A percentile compares a stretch with the other conserved stretches of the same genome.
These are phyloP conservation scores for Cercophora scortea DNA, from an alignment of 495 filamentous ascomycete species.

Conservation along the genomic window DNA sequence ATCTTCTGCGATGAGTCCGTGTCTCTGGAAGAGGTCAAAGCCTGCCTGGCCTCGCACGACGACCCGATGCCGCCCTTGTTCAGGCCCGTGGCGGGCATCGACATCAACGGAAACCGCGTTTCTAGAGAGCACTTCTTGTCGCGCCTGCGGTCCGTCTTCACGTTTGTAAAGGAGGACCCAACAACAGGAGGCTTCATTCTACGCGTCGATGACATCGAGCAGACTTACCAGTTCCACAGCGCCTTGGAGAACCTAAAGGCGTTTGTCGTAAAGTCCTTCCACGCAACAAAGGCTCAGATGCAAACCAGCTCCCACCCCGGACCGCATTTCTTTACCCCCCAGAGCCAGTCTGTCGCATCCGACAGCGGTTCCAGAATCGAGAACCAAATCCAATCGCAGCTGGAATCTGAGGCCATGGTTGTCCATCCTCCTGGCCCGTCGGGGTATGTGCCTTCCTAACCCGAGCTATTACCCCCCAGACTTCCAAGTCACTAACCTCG, in stretches of 20 bases:
- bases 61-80: too few species aligned
- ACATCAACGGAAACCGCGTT: too few species aligned
- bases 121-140: too few species aligned
- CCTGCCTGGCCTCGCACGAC: background rate
- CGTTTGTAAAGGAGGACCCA: too few species aligned
- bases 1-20: constrained; percentile 12
- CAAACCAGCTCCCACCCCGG: background rate
- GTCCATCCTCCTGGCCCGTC: too few species aligned
- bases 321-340: background rate
- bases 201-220: background rate
- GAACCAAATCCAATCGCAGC: constrained; percentile 18
- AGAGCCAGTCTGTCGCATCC: too few species aligned
- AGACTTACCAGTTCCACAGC: background rate
- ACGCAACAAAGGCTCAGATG: background rate
- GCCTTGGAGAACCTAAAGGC: background rate
- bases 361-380: background rate
- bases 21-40: constrained; percentile 6
- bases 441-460: too few species aligned
- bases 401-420: constrained; percentile 13
- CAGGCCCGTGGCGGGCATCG: too few species aligned
- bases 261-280: constrained; percentile 1
- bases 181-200: background rate
- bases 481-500: too few species aligned
- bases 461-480: too few species aligned
- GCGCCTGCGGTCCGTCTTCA: too few species aligned